Conservation (phyloP, 108 stramenopile species). For the Nannochloropsis gaditana region DNA sequence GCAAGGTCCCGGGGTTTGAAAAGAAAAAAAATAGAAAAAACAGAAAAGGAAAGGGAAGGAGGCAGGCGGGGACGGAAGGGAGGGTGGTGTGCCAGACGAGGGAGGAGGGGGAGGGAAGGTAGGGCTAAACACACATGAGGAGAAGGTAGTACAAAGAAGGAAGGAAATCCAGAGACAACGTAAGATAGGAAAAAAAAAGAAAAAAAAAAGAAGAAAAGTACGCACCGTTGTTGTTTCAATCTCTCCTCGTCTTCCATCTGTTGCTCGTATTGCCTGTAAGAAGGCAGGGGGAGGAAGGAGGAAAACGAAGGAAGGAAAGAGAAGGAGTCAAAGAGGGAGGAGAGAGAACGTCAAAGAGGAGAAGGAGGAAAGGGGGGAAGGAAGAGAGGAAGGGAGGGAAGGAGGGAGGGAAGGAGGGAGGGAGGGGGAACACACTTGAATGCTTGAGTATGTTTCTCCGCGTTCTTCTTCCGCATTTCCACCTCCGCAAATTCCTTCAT, state of each 20-base stretch:
- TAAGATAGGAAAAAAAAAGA: too few species aligned
- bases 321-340: not conserved
- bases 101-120: conserved; percentile 1
- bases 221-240: not conserved
- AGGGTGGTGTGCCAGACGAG: too few species aligned
- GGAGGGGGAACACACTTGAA: not conserved
- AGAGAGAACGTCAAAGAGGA: not conserved
- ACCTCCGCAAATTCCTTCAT: not conserved
- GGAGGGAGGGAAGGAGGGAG: not conserved
- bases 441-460: not conserved
- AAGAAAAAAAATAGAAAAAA: too few species aligned
- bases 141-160: not conserved
- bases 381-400: not conserved
- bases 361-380: not conserved
- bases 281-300: not conserved
- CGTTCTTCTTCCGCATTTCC: not conserved
- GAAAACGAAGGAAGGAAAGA: not conserved
- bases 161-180: not conserved
- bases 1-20: too few species aligned
- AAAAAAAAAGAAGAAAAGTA: not conserved
- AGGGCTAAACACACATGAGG: not conserved
- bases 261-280: not conserved
- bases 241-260: not conserved
- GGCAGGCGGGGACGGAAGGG: too few species aligned
- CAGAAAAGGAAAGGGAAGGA: too few species aligned